phyloP scores from a whole-genome alignment of 2,329 filamentous ascomycete genomes.

The Cercospora brassicicola region DNA sequence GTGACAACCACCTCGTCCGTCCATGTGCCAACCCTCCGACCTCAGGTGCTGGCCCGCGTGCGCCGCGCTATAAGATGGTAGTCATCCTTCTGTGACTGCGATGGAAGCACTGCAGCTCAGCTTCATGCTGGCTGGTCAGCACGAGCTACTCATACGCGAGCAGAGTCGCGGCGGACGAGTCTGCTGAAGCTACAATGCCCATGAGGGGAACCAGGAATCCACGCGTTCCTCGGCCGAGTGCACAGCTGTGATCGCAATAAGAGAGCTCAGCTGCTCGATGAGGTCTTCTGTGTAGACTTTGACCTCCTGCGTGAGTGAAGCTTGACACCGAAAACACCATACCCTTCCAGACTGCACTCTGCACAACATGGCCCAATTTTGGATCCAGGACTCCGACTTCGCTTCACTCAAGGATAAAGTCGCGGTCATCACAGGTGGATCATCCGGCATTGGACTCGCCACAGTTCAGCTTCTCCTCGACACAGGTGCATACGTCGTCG shows the following conservation, averaged over 20 bases:
- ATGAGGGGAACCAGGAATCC: slow-evolving; percentile 2
- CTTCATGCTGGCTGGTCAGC: background rate
- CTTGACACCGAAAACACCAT: background rate
- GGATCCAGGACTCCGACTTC: slow-evolving; percentile 29
- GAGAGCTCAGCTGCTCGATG: slow-evolving; percentile 1
- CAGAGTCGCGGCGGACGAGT: slow-evolving; percentile 2
- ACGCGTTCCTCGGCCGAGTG: background rate
- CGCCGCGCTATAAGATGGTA: background rate
- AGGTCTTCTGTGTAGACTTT: background rate
- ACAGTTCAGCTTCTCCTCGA: slow-evolving; percentile 55
- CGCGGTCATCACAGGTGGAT: slow-evolving; percentile 50
- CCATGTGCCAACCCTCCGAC: background rate
- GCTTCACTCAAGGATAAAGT: slow-evolving; percentile 28
- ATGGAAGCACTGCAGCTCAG: background rate
- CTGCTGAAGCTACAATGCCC: background rate
- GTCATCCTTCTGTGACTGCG: background rate
- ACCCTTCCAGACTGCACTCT: background rate
- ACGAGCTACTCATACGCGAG: background rate
- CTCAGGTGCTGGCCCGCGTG: background rate
- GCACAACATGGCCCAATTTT: slow-evolving; percentile 32
- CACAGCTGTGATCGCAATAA: background rate
- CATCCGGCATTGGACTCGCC: slow-evolving; percentile 61
- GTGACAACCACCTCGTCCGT: background rate
- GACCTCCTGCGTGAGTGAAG: background rate
- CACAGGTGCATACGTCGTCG: slow-evolving; percentile 57